A percentile compares a stretch with the other conserved stretches of the same genome.
Conservation (phyloP, 2,329 filamentous ascomycete species). For the Gremmenia infestans region DNA sequence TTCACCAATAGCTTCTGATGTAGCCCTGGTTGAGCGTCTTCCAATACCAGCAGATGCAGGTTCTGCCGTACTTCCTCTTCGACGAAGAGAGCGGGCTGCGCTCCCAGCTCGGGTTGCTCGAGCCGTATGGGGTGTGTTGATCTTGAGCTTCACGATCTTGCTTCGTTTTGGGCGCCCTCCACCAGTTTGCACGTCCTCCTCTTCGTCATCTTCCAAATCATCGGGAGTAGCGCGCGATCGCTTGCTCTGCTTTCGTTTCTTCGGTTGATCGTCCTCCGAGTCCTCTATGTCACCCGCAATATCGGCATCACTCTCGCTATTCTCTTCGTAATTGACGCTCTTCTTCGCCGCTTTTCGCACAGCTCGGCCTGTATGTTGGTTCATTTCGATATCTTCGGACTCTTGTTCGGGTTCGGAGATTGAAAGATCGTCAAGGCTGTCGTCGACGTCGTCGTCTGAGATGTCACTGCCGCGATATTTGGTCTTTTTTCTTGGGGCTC, state of each 20-base stretch:
- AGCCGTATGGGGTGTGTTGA: conserved; percentile 18
- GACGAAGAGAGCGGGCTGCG: conserved; percentile 12
- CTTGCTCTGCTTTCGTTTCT: conserved; percentile 21
- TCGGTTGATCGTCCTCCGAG: conserved; percentile 19
- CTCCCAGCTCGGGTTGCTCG: conserved; percentile 28
- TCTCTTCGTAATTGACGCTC: conserved; percentile 44
- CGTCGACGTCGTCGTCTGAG: conserved; percentile 51
- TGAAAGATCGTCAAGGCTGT: conserved; percentile 46
- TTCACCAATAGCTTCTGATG: conserved; percentile 45
- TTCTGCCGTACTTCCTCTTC: conserved; percentile 21
- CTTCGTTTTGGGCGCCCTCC: background rate
- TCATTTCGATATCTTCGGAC: conserved; percentile 37
- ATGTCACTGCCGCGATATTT: conserved; percentile 58
- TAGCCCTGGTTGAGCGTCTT: conserved; percentile 28
- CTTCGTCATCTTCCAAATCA: conserved; percentile 8
- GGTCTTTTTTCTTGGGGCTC: conserved; percentile 34
- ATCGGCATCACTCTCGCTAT: conserved; percentile 35
- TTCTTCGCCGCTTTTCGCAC: conserved; percentile 45
- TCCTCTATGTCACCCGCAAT: conserved; percentile 30
- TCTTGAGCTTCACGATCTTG: conserved; percentile 28
- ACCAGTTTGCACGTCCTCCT: background rate
- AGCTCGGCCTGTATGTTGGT: conserved; percentile 43
- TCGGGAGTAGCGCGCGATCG: conserved; percentile 3
- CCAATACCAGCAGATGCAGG: conserved; percentile 22
- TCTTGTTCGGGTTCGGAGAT: conserved; percentile 42